Conservation (phyloP, 2,329 filamentous ascomycete genomes). For the Calonectria henricotiae region DNA sequence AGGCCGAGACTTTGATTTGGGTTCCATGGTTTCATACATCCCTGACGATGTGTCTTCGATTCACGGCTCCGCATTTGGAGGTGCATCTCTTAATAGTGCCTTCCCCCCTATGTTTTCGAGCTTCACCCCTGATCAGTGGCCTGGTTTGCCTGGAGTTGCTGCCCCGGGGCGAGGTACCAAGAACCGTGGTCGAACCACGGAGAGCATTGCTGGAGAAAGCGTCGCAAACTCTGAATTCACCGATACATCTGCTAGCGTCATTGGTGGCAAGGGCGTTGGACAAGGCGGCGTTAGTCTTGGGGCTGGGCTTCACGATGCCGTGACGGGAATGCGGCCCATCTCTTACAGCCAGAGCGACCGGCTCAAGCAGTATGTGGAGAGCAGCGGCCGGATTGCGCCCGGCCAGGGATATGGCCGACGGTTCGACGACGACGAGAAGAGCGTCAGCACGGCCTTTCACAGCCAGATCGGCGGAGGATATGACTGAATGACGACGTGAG, state of each 20-base stretch:
- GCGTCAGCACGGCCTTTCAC: conserved; percentile 95
- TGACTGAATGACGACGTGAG: conserved; percentile 62
- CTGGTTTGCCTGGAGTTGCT: conserved; percentile 79
- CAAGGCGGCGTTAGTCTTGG: conserved; percentile 91
- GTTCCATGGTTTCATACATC: conserved; percentile 95
- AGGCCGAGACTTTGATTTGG: conserved; percentile 78
- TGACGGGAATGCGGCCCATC: conserved; percentile 76
- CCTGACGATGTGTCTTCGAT: conserved; percentile 97
- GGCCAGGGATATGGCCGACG: conserved; percentile 80
- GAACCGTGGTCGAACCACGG: conserved; percentile 76
- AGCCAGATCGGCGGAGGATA: conserved; percentile 86
- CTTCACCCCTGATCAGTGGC: conserved; percentile 92
- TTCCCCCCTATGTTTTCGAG: conserved; percentile 97
- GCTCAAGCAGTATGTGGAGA: conserved; percentile 94
- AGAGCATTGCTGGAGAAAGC: conserved; percentile 92
- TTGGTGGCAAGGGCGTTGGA: conserved; percentile 81
- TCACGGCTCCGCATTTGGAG: conserved; percentile 91
- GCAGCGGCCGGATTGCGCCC: conserved; percentile 78
- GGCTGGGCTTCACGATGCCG: conserved; percentile 82
- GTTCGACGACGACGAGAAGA: conserved; percentile 94
- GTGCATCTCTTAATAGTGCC: conserved; percentile 80
- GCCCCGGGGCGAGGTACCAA: conserved; percentile 77
- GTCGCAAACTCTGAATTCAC: conserved; percentile 93
- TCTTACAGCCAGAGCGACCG: conserved; percentile 80
- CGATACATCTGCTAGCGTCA: conserved; percentile 84